phyloP scores from a whole-genome alignment of 1,139 yeast species.

The Sugiyamaella paludigena region DNA sequence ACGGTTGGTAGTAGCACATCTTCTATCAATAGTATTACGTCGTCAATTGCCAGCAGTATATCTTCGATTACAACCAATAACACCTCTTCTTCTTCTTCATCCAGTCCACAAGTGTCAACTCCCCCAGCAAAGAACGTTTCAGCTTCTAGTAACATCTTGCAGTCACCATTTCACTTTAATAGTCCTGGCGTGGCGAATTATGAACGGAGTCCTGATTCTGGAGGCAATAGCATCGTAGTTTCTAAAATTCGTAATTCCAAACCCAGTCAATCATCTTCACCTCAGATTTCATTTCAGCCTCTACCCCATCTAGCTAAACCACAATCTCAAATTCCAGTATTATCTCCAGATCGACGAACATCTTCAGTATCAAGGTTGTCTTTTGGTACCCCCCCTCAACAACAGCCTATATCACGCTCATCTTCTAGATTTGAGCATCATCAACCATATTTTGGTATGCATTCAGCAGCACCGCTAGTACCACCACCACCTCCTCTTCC shows the following conservation, averaged over 20 bases:
- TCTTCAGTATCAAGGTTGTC: constrained; percentile 7
- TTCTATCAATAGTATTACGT: not conserved
- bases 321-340: constrained; percentile 17
- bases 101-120: too few species aligned
- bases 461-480: not conserved
- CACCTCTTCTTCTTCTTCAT: too few species aligned
- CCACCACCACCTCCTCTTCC: not conserved
- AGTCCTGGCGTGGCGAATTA: too few species aligned
- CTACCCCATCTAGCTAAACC: not conserved
- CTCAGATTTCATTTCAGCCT: not conserved
- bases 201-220: too few species aligned
- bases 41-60: too few species aligned
- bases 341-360: constrained; percentile 15
- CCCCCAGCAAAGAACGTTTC: too few species aligned
- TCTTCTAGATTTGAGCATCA: constrained; percentile 5
- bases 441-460: not conserved
- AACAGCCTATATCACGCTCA: not conserved
- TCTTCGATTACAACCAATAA: too few species aligned
- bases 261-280: constrained; percentile 1
- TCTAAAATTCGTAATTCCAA: constrained; percentile 1
- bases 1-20: not conserved
- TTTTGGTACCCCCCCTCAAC: constrained; percentile 5
- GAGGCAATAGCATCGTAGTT: not conserved
- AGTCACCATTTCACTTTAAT: too few species aligned
- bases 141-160: too few species aligned